Conservation (phyloP, 75 land plant species). For the Larix kaempferi region DNA sequence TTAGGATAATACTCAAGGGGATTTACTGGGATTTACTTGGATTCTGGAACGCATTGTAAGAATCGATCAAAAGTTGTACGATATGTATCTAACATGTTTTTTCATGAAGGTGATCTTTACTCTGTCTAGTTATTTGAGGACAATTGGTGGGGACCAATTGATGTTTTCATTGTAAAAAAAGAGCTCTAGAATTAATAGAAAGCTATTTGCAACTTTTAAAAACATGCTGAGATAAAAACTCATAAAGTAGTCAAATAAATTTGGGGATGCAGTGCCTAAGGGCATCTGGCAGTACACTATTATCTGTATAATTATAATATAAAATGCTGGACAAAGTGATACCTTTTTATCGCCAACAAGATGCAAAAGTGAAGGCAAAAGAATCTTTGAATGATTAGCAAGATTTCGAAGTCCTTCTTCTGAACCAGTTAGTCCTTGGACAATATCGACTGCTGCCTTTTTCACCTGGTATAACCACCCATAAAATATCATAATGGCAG, state of each 20-base stretch:
- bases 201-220: too few species aligned
- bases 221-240: not conserved
- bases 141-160: not conserved
- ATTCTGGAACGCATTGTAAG: too few species aligned
- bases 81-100: too few species aligned
- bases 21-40: too few species aligned
- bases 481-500: not conserved
- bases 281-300: not conserved
- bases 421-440: conserved; percentile 80
- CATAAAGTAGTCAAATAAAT: not conserved
- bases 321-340: not conserved
- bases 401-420: conserved; percentile 67
- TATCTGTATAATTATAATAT: not conserved
- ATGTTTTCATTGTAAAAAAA: too few species aligned
- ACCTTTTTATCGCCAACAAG: conserved; percentile 58
- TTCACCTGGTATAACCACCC: conserved; percentile 37
- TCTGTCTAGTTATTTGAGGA: not conserved
- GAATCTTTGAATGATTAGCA: conserved; percentile 18
- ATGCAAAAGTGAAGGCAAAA: conserved; percentile 46
- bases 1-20: too few species aligned
- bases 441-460: conserved; percentile 84
- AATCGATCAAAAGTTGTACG: too few species aligned
- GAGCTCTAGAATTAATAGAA: too few species aligned
- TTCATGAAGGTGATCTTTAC: too few species aligned
- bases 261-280: not conserved